Evolutionary conservation across 179 eudicot species (phyloP), one percentile per base, ranked within the genome.

Genomic region (Heliamphora pulchella): DNA sequence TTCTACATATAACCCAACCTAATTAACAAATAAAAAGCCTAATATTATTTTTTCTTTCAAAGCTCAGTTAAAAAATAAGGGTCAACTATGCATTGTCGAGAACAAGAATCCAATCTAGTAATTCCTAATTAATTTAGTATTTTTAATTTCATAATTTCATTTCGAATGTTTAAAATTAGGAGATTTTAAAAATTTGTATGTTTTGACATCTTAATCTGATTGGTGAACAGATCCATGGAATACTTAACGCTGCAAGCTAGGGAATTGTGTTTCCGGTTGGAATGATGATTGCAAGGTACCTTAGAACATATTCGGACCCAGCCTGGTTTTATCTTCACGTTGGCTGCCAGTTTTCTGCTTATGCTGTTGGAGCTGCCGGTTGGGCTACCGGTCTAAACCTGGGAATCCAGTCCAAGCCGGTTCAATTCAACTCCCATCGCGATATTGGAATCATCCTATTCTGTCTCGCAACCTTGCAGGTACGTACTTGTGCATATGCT

Each of bases 401-500:
- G 44, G 90, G 90, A 13, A 83, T 82, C 11, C 84, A 88, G 15
- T 86, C 90, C 1, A 59, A 64, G 0, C 87, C 87, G 13, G 18
- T 83, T 5, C 57, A n/a, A 6, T 47, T 81, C 44, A 54, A 72
- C 18, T 7, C 58, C 50, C 96, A 92, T 69, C 78, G 91, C 71
- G 86, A 82, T 80, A 88, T 91, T 8, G 93, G 96, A 55, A 87
- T 88, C 67, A 78, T 85, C 81, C 85, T 91, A 15, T 90, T 91
- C 73, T 44, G 72, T 83, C 83, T 90, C 1, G 93, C 79, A 39
- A 90, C 96, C 2, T 84, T 90, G 78, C 96, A 91, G 91, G 91
- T 90, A n/a, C n/a, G n/a, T n/a, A n/a, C n/a, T n/a, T n/a, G n/a
- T n/a, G n/a, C n/a, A n/a, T n/a, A n/a, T n/a, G n/a, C n/a, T n/a